Base-by-base conservation (phyloP, 805 yeast genomes). In the Candida bentonensis region DNA sequence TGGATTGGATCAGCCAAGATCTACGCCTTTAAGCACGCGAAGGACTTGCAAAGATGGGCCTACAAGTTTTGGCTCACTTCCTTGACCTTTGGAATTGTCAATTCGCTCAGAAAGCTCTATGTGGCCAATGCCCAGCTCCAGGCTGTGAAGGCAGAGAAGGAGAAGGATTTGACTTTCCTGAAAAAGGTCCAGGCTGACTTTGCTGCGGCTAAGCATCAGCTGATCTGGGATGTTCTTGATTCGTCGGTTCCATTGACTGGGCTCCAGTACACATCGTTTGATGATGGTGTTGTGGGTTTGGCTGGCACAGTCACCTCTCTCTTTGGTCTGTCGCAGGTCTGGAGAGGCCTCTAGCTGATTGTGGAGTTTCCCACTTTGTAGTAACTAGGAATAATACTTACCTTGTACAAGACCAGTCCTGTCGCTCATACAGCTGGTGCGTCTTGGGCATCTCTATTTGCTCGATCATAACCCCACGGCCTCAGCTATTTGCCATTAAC, bases 301-400 rank as follows among this genome's bases (percentile, higher is more conserved):
- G 86, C 92, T 30, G 97, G 97, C 58, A 72, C 82, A 22, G 64
- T 83, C 47, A 86, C 96, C 25, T 81, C 95, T 33, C 47, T 78
- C 42, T 67, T 86, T 62, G 95, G 95, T 39, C 67, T 86, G 11
- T 11, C 17, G 7, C 36, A 30, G 36, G 36, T 30, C 11, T 30
- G 36, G 36, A 7, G 17, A 4, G 36, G 36, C 7, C 17, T 30
- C 17, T 30, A 30, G 20, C n/a, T n/a, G n/a, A n/a, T n/a, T n/a
- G n/a, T n/a, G n/a, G n/a, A n/a, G n/a, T n/a, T n/a, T n/a, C n/a
- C n/a, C n/a, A n/a, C n/a, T n/a, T n/a, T n/a, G n/a, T n/a, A n/a
- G n/a, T n/a, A n/a, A n/a, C n/a, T n/a, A n/a, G n/a, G n/a, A n/a
- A n/a, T n/a, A n/a, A n/a, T n/a, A n/a, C n/a, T n/a, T n/a, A n/a